Percentiles rank a stretch among this genome's conserved stretches.
These are phyloP conservation scores for Halophytophthora polymorphica DNA, from an alignment of 352 stramenopile species.

Conservation along the genomic window DNA sequence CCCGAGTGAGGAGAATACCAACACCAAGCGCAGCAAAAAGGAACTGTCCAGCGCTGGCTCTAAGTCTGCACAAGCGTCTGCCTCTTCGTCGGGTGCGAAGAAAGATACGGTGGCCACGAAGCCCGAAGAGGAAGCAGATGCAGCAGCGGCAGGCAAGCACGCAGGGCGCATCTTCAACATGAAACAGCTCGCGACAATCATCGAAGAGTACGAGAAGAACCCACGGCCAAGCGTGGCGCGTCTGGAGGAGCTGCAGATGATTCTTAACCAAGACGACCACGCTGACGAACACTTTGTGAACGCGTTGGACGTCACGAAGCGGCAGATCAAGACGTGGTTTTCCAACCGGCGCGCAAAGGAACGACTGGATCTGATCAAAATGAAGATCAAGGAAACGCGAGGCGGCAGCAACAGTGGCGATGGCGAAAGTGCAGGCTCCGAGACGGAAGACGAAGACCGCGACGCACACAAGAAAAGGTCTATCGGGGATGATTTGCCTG, in stretches of 20 bases:
- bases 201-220: constrained; percentile 86
- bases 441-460: constrained; percentile 38
- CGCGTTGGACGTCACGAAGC: constrained; percentile 58
- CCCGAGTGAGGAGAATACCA: constrained; percentile 19
- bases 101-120: constrained; percentile 13
- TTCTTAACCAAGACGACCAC: constrained; percentile 73
- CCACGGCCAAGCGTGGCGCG: constrained; percentile 54
- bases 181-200: constrained; percentile 81
- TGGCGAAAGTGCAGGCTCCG: constrained; percentile 23
- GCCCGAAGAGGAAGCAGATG: constrained; percentile 16
- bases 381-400: constrained; percentile 60
- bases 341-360: constrained; percentile 80
- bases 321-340: constrained; percentile 85
- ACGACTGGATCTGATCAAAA: constrained; percentile 73
- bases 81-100: constrained; percentile 3
- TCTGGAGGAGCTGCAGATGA: constrained; percentile 65
- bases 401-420: constrained; percentile 12
- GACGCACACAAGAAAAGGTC: constrained; percentile 17
- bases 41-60: constrained; percentile 11
- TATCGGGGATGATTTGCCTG: neutral
- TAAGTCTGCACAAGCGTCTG: neutral
- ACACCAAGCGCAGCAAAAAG: constrained; percentile 32
- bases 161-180: constrained; percentile 80
- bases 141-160: constrained; percentile 28
- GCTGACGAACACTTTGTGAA: constrained; percentile 50